These are phyloP conservation scores for Plasmodium reichenowi DNA, from an alignment of 169 alveolate species.

Conservation along the genomic window DNA sequence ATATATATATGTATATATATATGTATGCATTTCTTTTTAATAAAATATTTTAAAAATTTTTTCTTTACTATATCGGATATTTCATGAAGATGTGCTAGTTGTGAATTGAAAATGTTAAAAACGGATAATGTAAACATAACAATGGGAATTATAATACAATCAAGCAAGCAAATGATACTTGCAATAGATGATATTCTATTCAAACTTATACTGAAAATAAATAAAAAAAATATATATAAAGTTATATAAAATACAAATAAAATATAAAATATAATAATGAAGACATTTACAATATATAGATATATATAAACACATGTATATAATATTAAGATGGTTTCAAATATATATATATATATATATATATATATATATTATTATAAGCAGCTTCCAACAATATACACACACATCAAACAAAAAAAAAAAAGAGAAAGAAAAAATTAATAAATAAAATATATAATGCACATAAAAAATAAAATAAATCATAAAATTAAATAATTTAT, in stretches of 20 bases:
- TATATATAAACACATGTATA: too few species aligned
- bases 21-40: neutral
- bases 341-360: too few species aligned
- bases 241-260: neutral
- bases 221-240: neutral
- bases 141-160: slow-evolving; percentile 50
- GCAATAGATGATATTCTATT: slow-evolving; percentile 56
- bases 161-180: slow-evolving; percentile 58
- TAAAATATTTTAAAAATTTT: neutral
- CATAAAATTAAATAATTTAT: too few species aligned
- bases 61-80: slow-evolving; percentile 10
- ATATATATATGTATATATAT: neutral
- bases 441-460: too few species aligned
- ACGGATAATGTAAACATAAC: slow-evolving; percentile 30
- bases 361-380: too few species aligned
- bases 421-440: too few species aligned
- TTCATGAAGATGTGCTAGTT: neutral
- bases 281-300: too few species aligned
- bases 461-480: too few species aligned
- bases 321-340: too few species aligned
- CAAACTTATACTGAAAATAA: slow-evolving; percentile 22
- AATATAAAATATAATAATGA: neutral
- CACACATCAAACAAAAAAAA: too few species aligned
- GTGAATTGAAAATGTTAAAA: slow-evolving; percentile 2
- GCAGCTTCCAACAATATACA: too few species aligned